phyloP scores from a whole-genome alignment of 768 basidiomycete species.

The Suillus clintonianus region DNA sequence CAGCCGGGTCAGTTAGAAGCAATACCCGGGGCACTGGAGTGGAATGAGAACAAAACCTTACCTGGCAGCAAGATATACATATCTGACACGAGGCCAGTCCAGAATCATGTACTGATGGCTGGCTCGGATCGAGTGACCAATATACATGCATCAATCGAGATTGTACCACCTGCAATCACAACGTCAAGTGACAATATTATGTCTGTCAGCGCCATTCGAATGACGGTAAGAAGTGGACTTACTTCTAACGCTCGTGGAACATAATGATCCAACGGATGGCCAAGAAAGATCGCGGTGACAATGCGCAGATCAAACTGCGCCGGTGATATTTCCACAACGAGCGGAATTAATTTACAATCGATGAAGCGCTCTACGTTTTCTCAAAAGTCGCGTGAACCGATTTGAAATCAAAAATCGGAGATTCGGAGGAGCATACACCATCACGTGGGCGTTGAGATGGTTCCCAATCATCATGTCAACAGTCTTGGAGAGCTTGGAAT shows the following conservation, averaged over 20 bases:
- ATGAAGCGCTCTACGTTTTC: too few relatives aligned
- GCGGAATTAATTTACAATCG: too few relatives aligned
- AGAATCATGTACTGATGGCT: neutral
- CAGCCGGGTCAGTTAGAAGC: neutral
- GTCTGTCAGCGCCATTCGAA: too few relatives aligned
- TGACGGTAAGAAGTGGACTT: too few relatives aligned
- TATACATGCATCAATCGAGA: neutral
- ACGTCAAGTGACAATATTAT: neutral
- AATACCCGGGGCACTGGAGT: neutral
- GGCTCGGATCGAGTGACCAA: neutral
- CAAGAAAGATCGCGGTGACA: too few relatives aligned
- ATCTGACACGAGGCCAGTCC: neutral
- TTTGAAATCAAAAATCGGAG: neutral
- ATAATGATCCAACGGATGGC: too few relatives aligned
- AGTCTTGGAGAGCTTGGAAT: constrained; percentile 49
- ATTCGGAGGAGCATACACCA: constrained; percentile 39
- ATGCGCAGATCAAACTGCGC: too few relatives aligned
- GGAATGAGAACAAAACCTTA: neutral
- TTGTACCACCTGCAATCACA: neutral
- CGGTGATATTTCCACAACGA: too few relatives aligned
- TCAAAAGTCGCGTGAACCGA: neutral
- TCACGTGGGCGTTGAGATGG: constrained; percentile 68
- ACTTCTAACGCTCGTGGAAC: too few relatives aligned
- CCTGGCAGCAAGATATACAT: neutral
- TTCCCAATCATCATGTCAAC: constrained; percentile 64